Base-by-base conservation (phyloP, 2,329 filamentous ascomycete species). In the Teratosphaeria destructans region DNA sequence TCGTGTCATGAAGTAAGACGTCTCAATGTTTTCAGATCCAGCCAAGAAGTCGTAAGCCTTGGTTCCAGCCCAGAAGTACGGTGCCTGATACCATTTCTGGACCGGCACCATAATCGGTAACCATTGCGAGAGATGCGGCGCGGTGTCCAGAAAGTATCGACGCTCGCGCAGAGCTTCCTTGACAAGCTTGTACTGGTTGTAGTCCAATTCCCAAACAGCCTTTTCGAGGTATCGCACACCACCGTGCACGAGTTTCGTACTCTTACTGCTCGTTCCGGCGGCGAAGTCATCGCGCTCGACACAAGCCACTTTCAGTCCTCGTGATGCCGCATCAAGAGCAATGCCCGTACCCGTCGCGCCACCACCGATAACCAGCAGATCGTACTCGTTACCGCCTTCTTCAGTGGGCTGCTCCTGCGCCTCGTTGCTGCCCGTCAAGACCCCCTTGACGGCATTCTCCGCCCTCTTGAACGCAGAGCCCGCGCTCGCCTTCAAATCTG, bases 41-140 rank as follows among this genome's bases (percentile, higher is more conserved):
- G 90, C 90, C 64, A 95, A 80, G 67, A 91, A 84, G 74, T 95
- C 90, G 74, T 95, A 95, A 66, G 85, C 83, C 74, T 95, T 95
- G 62, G 85, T 88, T 56, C 87, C 87, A 47, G 81, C 82, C 86
- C 86, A 89, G 72, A 87, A 89, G 74, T 90, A 89, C 5, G 89
- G 89, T 16, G 85, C 85, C 76, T 93, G 86, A 86, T 87, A 91
- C 88, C 88, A 92, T 72, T 85, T 86, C 74, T 91, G 83, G 64
- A 93, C 78, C 2, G 89, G 89, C 64, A 94, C 84, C 82, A 94
- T 88, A 69, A 93, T 93, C 34, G 89, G 89, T 55, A 93, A 81
- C 81, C 88, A 91, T 75, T 79, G 83, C 43, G 88, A 90, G 55
- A 94, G 82, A 77, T 94, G 89, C 35, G 89, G 89, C 19, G 89